phyloP scores from a whole-genome alignment of 345 rosid genomes.

The Viola odorata region DNA sequence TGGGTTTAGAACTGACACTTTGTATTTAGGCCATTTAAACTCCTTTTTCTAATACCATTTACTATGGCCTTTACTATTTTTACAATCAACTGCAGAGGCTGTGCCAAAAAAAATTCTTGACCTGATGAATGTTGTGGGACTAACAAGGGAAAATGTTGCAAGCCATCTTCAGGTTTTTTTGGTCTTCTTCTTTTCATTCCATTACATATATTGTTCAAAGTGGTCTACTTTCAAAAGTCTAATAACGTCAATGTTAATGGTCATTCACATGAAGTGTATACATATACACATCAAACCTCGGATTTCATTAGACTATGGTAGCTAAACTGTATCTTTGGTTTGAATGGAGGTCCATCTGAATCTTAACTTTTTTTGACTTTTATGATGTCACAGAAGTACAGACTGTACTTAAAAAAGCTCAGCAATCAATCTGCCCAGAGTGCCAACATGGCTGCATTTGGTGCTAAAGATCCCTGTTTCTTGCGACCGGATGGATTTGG shows the following conservation, averaged over 20 bases:
- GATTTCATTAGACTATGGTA: too few species aligned
- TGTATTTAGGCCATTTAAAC: neutral
- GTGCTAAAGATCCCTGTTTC: slow-evolving; percentile 51
- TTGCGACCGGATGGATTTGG: slow-evolving; percentile 46
- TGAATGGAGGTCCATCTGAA: neutral
- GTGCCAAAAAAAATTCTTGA: slow-evolving; percentile 95
- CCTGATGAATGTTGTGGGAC: slow-evolving; percentile 80
- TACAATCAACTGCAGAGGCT: slow-evolving; percentile 53
- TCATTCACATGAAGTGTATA: neutral
- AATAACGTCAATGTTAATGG: neutral
- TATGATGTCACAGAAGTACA: slow-evolving; percentile 58
- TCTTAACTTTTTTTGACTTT: neutral
- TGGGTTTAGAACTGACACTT: neutral
- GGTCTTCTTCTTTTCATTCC: slow-evolving; percentile 4
- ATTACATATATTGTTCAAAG: neutral
- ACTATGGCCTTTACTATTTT: slow-evolving; percentile 1
- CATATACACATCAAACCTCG: too few species aligned
- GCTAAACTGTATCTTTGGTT: too few species aligned
- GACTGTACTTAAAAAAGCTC: slow-evolving; percentile 72
- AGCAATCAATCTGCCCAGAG: slow-evolving; percentile 42
- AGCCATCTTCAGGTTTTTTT: slow-evolving; percentile 81
- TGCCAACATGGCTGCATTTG: slow-evolving; percentile 51
- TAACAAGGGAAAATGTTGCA: slow-evolving; percentile 96
- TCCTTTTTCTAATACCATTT: neutral
- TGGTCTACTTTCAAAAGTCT: neutral